Evolutionary conservation across 352 stramenopile species (phyloP).

Genomic region (Phytophthora gonapodyides): DNA sequence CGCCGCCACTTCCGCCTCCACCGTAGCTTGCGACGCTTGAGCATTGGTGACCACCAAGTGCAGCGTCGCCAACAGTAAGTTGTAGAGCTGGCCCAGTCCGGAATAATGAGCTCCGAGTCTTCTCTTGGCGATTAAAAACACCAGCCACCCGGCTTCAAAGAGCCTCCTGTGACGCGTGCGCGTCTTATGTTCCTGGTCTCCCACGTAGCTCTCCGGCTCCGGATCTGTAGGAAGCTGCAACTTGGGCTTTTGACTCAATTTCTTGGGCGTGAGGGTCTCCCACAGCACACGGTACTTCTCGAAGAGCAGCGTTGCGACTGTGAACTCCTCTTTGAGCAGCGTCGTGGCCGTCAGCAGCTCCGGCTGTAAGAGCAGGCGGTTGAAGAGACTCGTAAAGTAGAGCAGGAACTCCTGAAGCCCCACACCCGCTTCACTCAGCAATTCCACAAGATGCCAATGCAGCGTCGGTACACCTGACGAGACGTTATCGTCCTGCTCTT

Average conservation of each 20-base stretch:
- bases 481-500: conserved; percentile 24
- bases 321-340: conserved; percentile 83
- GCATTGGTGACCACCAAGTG: conserved; percentile 59
- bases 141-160: conserved; percentile 72
- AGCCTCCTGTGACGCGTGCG: conserved; percentile 38
- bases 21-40: conserved; percentile 41
- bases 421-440: conserved; percentile 59
- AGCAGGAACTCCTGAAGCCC: conserved; percentile 67
- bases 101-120: conserved; percentile 49
- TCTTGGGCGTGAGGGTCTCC: conserved; percentile 42
- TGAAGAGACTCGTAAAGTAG: conserved; percentile 79
- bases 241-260: conserved; percentile 1
- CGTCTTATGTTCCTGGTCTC: conserved; percentile 20
- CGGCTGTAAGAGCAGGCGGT: conserved; percentile 73
- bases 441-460: conserved; percentile 45
- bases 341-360: conserved; percentile 74
- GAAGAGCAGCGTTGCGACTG: conserved; percentile 70
- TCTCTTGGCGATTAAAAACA: conserved; percentile 71
- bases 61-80: conserved; percentile 73
- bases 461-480: background rate
- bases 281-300: conserved; percentile 79
- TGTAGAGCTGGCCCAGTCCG: conserved; percentile 75
- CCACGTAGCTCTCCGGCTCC: conserved; percentile 29
- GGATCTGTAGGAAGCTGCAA: conserved; percentile 11
- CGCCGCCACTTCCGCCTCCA: conserved; percentile 81